Evolutionary conservation across 2,329 filamentous ascomycete species (phyloP), one percentile per base, ranked within the genome.

Genomic region (Plenodomus tracheiphilus): DNA sequence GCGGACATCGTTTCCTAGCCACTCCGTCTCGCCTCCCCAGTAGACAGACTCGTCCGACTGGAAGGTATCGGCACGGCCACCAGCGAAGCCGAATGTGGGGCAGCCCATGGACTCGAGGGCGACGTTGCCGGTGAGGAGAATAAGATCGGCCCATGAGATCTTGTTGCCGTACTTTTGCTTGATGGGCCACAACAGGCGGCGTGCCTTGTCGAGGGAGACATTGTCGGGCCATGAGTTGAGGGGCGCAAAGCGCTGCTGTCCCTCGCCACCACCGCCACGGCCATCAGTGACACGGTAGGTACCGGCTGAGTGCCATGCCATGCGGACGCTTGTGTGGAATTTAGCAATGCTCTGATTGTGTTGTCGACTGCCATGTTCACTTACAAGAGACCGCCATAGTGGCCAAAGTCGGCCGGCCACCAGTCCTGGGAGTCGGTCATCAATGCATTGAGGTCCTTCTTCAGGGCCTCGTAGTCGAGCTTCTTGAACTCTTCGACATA

Each of bases 201-300:
- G 87, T 25, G 87, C 88, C 81, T 91, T 91, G 81, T 91, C 88
- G 45, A 91, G 81, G 62, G 79, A 85, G 65, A 84, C 85, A 59
- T 91, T 91, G 75, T 91, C 88, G 36, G 88, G 88, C 88, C 88
- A 91, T 77, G 84, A 85, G 81, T 91, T 91, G 68, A 91, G 83
- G 5, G 88, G 88, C 44, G 88, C 87, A 63, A 91, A 91, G 35
- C 88, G 84, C 75, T 91, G 88, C 75, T 91, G 88, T 48, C 86
- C 88, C 64, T 84, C 77, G 45, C 87, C 88, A 64, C 84, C 86
- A 51, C 88, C 88, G 47, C 88, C 88, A 53, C 88, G 87, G 32
- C 88, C 88, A 60, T 91, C 88, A 43, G 79, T 79, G 66, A 87
- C 83, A 64, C 88, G 86, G 76, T 91, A 91, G 42, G 88, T 92